These are phyloP conservation scores for Dryadomyces sulphureus DNA, from an alignment of 2,329 filamentous ascomycete species.

Conservation along the genomic window DNA sequence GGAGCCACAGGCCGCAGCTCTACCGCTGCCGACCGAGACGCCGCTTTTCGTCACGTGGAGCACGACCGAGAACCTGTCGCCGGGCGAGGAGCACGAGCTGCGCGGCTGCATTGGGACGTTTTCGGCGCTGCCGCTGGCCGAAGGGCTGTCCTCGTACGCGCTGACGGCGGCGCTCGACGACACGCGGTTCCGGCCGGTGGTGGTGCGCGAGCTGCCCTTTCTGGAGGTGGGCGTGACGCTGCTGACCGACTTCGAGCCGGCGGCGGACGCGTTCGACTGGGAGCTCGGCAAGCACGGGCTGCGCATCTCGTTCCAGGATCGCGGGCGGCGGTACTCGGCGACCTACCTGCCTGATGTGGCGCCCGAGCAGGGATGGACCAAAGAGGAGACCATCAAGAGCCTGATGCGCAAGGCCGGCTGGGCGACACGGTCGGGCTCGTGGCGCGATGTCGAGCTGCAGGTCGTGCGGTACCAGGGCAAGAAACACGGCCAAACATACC, in stretches of 20 bases:
- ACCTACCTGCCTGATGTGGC: slow-evolving; percentile 86
- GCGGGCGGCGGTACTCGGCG: slow-evolving; percentile 59
- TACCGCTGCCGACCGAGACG: slow-evolving; percentile 29
- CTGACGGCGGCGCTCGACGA: slow-evolving; percentile 60
- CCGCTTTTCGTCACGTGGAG: slow-evolving; percentile 97
- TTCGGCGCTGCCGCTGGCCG: slow-evolving; percentile 55
- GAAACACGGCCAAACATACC: slow-evolving; percentile 56
- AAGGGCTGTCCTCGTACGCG: slow-evolving; percentile 66
- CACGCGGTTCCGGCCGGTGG: slow-evolving; percentile 44
- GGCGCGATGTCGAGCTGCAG: slow-evolving; percentile 65
- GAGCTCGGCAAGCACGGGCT: slow-evolving; percentile 73
- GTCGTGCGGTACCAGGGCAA: slow-evolving; percentile 78
- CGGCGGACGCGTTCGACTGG: slow-evolving; percentile 64
- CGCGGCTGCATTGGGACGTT: slow-evolving; percentile 97
- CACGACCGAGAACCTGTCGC: slow-evolving; percentile 32
- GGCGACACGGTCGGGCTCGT: slow-evolving; percentile 64
- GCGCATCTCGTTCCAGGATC: slow-evolving; percentile 68
- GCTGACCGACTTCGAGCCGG: slow-evolving; percentile 71
- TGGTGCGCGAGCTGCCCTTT: slow-evolving; percentile 35
- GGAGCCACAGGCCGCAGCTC: background rate
- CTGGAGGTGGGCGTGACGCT: slow-evolving; percentile 62
- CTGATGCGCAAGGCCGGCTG: slow-evolving; percentile 93
- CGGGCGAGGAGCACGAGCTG: slow-evolving; percentile 37
- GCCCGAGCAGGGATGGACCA: slow-evolving; percentile 83
- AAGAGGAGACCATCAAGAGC: slow-evolving; percentile 80